A percentile compares a stretch with the other conserved stretches of the same genome.
These are phyloP conservation scores for Turritis glabra DNA, from an alignment of 345 rosid genomes.

Conservation along the genomic window DNA sequence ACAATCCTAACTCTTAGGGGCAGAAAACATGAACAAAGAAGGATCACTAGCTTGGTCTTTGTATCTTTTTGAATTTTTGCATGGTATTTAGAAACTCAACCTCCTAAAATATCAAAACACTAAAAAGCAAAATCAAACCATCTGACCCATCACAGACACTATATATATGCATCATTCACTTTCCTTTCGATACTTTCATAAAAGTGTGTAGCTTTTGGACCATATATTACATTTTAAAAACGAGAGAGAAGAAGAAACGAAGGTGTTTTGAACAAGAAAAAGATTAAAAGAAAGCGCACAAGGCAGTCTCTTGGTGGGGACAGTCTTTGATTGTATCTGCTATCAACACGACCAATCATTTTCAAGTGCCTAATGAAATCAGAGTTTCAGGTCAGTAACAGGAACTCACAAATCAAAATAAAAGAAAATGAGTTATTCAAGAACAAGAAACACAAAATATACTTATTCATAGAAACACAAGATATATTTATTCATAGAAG, in stretches of 20 bases:
- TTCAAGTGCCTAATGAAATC: slow-evolving; percentile 38
- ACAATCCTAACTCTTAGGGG: background rate
- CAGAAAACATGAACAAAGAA: slow-evolving; percentile 22
- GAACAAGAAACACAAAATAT: slow-evolving; percentile 16
- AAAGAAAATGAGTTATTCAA: slow-evolving; percentile 2
- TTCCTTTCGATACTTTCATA: slow-evolving; percentile 33
- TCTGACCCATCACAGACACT: slow-evolving; percentile 33
- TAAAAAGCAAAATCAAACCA: slow-evolving; percentile 29
- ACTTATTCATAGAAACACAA: background rate
- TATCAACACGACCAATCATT: slow-evolving; percentile 43
- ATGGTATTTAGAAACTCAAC: slow-evolving; percentile 22
- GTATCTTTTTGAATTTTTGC: background rate
- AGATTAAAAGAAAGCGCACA: slow-evolving; percentile 34
- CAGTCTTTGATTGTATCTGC: slow-evolving; percentile 34
- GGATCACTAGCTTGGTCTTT: slow-evolving; percentile 13
- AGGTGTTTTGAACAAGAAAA: slow-evolving; percentile 40
- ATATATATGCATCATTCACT: slow-evolving; percentile 34
- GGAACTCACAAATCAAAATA: slow-evolving; percentile 32
- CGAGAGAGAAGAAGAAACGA: slow-evolving; percentile 23
- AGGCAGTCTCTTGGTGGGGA: slow-evolving; percentile 39
- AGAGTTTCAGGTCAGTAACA: slow-evolving; percentile 36
- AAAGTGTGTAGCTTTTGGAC: slow-evolving; percentile 43
- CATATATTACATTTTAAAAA: slow-evolving; percentile 33
- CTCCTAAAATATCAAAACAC: slow-evolving; percentile 18
- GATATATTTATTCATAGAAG: slow-evolving; percentile 11